These are phyloP conservation scores for Trametes meyenii DNA, from an alignment of 768 basidiomycete species.

Conservation along the genomic window DNA sequence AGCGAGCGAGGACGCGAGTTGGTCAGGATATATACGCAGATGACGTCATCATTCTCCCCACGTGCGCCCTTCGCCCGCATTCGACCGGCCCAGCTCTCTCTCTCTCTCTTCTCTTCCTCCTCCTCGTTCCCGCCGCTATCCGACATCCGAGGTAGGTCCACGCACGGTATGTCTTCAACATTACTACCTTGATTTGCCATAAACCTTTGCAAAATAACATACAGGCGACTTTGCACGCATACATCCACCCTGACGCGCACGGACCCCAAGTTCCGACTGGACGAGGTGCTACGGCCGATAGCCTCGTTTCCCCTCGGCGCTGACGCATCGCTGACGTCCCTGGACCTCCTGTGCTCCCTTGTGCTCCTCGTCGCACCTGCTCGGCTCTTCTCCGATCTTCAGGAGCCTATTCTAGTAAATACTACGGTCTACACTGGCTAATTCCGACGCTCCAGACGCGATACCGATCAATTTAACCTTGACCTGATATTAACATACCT, in stretches of 20 bases:
- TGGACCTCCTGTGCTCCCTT: background rate
- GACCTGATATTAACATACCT: no score
- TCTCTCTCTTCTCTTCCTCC: background rate
- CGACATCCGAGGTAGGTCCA: background rate
- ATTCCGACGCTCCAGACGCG: no score
- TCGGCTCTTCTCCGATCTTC: no score
- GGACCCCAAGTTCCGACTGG: no score
- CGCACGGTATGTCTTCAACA: background rate
- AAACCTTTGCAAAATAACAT: no score
- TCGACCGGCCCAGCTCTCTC: background rate
- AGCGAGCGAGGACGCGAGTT: background rate
- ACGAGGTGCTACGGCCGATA: background rate
- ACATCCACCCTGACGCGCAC: no score
- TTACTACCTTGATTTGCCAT: background rate
- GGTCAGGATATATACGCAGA: background rate
- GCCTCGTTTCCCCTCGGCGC: background rate
- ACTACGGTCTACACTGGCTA: no score
- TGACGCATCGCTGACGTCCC: background rate
- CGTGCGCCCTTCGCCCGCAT: background rate
- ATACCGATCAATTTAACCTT: no score
- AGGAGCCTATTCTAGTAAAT: no score
- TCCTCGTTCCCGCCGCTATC: background rate
- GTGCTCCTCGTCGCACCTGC: no score
- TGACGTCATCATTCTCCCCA: slow-evolving; percentile 2
- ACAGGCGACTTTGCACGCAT: no score